Percentiles rank a stretch among this genome's conserved stretches.
These are phyloP conservation scores for Vaccinium corymbosum DNA, from an alignment of 148 eudicot genomes.

Conservation along the genomic window DNA sequence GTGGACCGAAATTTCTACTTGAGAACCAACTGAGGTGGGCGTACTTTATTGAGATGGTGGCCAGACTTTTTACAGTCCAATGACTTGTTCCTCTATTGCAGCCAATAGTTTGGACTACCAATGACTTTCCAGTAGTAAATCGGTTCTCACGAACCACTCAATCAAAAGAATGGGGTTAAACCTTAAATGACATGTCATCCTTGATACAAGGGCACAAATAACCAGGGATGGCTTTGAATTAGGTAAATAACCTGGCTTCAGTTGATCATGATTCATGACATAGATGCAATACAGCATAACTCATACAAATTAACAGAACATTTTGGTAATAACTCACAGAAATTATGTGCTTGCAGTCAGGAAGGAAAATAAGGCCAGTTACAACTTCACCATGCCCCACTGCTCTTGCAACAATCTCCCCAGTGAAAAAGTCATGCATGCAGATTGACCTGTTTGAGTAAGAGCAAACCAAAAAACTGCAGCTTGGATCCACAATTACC, in stretches of 20 bases:
- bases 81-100: background rate
- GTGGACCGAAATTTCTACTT: background rate
- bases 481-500: slow-evolving; percentile 51
- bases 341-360: slow-evolving; percentile 52
- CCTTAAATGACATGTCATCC: background rate
- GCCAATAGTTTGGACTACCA: background rate
- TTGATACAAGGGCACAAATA: background rate
- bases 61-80: background rate
- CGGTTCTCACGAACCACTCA: background rate
- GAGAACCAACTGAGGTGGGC: background rate
- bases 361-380: slow-evolving; percentile 45
- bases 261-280: background rate
- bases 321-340: slow-evolving; percentile 39
- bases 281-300: background rate
- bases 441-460: slow-evolving; percentile 47
- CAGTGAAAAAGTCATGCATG: slow-evolving; percentile 43
- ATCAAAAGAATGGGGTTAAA: background rate
- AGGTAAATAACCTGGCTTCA: background rate
- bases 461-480: slow-evolving; percentile 55
- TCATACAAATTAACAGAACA: background rate
- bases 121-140: background rate
- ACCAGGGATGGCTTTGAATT: background rate
- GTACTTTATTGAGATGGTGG: background rate
- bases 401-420: slow-evolving; percentile 53
- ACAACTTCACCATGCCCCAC: slow-evolving; percentile 49